phyloP scores from a whole-genome alignment of 495 filamentous ascomycete genomes.

The Penicillium mononematosum region DNA sequence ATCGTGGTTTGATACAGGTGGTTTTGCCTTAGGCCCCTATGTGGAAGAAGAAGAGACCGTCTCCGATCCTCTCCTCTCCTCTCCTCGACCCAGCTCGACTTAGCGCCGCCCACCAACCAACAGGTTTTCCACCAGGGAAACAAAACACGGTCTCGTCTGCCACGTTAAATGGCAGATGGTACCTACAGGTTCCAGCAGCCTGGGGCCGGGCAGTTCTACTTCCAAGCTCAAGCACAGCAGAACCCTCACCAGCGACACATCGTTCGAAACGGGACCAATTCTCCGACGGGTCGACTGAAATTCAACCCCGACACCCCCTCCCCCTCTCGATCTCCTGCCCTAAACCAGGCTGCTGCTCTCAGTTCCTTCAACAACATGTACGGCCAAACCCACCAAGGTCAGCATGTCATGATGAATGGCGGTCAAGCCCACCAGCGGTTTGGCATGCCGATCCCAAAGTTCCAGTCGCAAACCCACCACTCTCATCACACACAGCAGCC shows the following conservation, averaged over 20 bases:
- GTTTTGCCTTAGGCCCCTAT: conserved; percentile 45
- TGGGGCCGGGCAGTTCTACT: conserved; percentile 64
- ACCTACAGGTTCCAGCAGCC: conserved; percentile 71
- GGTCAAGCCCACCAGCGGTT: conserved; percentile 60
- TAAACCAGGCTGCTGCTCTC: conserved; percentile 62
- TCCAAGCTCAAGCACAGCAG: conserved; percentile 54
- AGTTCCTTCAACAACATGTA: conserved; percentile 75
- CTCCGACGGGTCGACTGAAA: conserved; percentile 45
- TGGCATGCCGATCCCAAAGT: conserved; percentile 67
- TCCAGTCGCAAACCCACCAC: conserved; percentile 64
- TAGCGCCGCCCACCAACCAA: conserved; percentile 24
- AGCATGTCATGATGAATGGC: conserved; percentile 77
- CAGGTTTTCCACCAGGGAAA: conserved; percentile 29
- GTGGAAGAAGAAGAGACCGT: conserved; percentile 54
- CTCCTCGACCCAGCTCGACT: conserved; percentile 27
- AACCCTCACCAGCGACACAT: conserved; percentile 51
- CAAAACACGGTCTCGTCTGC: conserved; percentile 44
- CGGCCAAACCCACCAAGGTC: conserved; percentile 74
- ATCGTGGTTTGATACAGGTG: conserved; percentile 24
- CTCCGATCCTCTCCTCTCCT: conserved; percentile 42
- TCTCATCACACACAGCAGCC: conserved; percentile 76
- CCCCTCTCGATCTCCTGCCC: conserved; percentile 66
- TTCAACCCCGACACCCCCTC: conserved; percentile 64
- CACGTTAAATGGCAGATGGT: conserved; percentile 82
- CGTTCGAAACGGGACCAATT: conserved; percentile 56